phyloP scores from a whole-genome alignment of 2,329 filamentous ascomycete species.

The Diaporthe sp. region DNA sequence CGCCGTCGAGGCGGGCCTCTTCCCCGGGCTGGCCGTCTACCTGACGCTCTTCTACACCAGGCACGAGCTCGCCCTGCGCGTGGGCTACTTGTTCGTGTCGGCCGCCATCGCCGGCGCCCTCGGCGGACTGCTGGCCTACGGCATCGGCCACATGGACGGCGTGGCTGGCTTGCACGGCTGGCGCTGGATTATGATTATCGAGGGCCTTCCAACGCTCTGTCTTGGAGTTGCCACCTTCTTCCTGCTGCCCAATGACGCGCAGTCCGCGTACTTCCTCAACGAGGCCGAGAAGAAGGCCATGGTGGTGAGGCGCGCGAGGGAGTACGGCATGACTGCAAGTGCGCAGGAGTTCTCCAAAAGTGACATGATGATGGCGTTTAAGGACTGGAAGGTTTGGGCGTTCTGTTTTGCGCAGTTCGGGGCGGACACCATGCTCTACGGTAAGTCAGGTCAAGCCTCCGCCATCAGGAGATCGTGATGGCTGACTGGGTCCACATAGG shows the following conservation, averaged over 20 bases:
- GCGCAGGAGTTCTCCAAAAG: slow-evolving; percentile 64
- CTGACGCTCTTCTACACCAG: slow-evolving; percentile 84
- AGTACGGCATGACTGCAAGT: slow-evolving; percentile 64
- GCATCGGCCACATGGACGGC: slow-evolving; percentile 81
- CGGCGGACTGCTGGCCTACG: slow-evolving; percentile 81
- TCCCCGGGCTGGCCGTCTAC: slow-evolving; percentile 78
- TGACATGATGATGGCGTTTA: slow-evolving; percentile 77
- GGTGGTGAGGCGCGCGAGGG: slow-evolving; percentile 49
- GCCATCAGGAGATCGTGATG: no score
- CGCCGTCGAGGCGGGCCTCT: slow-evolving; percentile 77
- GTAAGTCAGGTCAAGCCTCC: slow-evolving; percentile 42
- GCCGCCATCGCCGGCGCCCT: slow-evolving; percentile 80
- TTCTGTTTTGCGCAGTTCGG: slow-evolving; percentile 81
- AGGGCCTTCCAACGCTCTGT: slow-evolving; percentile 62
- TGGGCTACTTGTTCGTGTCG: slow-evolving; percentile 80
- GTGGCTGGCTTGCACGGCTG: slow-evolving; percentile 75
- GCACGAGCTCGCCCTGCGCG: slow-evolving; percentile 78
- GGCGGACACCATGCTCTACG: slow-evolving; percentile 81
- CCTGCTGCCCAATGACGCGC: slow-evolving; percentile 71
- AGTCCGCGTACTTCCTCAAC: slow-evolving; percentile 73
- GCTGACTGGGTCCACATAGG: slow-evolving; percentile 49
- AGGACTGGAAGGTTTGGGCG: slow-evolving; percentile 82
- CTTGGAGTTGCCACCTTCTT: slow-evolving; percentile 70
- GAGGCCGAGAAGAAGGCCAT: slow-evolving; percentile 71
- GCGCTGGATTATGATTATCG: slow-evolving; percentile 79